Percentiles rank a stretch among this genome's conserved stretches.
Evolutionary conservation across 208 protist genomes (phyloP).

Genomic region (Acanthamoeba rhysodes): DNA sequence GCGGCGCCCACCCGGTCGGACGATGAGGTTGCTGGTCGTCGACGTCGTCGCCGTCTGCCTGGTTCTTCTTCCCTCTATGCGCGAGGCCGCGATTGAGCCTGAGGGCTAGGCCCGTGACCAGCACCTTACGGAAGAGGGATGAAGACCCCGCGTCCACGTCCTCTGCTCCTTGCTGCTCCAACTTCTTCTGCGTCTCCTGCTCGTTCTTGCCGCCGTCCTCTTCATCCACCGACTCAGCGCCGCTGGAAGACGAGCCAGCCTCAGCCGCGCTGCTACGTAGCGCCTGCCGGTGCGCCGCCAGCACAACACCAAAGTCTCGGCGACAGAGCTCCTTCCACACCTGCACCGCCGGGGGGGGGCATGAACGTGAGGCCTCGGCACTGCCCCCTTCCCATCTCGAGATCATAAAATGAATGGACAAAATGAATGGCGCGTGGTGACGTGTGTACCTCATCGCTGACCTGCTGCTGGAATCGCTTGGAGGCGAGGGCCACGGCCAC

Average conservation of each 20-base stretch:
- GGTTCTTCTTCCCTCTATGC: background rate
- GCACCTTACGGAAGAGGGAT: background rate
- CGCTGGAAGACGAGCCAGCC: background rate
- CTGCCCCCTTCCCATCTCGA: background rate
- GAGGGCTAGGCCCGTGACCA: background rate
- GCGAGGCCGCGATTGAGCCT: background rate
- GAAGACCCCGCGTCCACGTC: background rate
- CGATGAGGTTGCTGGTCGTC: background rate
- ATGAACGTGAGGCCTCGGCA: background rate
- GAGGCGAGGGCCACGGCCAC: background rate
- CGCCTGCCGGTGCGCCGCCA: background rate
- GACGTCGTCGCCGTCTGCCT: background rate
- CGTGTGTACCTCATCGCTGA: background rate
- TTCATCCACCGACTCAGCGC: too few species aligned
- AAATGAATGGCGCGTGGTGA: too few species aligned
- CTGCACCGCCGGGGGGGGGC: background rate
- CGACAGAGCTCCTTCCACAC: slow-evolving; percentile 8
- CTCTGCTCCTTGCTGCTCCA: background rate
- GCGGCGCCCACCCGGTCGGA: too few species aligned
- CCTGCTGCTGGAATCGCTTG: background rate
- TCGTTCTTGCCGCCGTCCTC: background rate
- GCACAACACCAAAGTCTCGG: background rate
- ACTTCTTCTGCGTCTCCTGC: too few species aligned
- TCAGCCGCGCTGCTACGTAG: background rate
- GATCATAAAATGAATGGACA: background rate